Evolutionary conservation across 2,329 filamentous ascomycete genomes (phyloP), one percentile per base, ranked within the genome.

Genomic region (Fulvia fulva): DNA sequence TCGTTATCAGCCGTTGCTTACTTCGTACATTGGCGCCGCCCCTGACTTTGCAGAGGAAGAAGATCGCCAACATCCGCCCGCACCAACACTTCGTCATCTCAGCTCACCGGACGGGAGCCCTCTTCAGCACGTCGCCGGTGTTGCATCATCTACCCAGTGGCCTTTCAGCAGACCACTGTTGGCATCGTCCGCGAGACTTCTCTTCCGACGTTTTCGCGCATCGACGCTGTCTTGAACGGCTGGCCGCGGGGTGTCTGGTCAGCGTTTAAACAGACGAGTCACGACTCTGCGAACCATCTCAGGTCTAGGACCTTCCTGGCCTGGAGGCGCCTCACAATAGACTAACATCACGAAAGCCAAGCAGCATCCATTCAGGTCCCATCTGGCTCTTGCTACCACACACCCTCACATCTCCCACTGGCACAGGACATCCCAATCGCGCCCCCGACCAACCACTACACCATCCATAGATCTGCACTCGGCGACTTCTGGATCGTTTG

Each of bases 401-500:
- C 50, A 12, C 22, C 21, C n/a, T 43, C 37, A 25, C 51, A 46
- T 26, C 52, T 19, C 32, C 37, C 37, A 3, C 37, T 11, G 25
- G 23, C 37, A 54, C 23, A 25, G 37, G 21, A 12, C 37, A 44
- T 21, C 19, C 26, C 19, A n/a, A 53, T 26, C 51, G 21, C 9
- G 5, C 26, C 11, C 32, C 34, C 51, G 14, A 47, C 52, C 30
- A 46, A 37, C 14, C 22, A 16, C 19, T 16, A 21, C 16, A 46
- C 7, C 46, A 51, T 41, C 54, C 54, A 56, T 43, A 43, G 21
- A 51, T 50, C 54, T 23, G 46, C 46, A 34, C 21, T 21, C 54
- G 54, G 54, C 43, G 54, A 51, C 22, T 56, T 56, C 34, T 50
- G 16, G 30, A n/a, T 23, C 19, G 34, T 25, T 56, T 21, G 30